These are phyloP conservation scores for Torulaspora delbrueckii DNA, from an alignment of 805 yeast species.

Conservation along the genomic window DNA sequence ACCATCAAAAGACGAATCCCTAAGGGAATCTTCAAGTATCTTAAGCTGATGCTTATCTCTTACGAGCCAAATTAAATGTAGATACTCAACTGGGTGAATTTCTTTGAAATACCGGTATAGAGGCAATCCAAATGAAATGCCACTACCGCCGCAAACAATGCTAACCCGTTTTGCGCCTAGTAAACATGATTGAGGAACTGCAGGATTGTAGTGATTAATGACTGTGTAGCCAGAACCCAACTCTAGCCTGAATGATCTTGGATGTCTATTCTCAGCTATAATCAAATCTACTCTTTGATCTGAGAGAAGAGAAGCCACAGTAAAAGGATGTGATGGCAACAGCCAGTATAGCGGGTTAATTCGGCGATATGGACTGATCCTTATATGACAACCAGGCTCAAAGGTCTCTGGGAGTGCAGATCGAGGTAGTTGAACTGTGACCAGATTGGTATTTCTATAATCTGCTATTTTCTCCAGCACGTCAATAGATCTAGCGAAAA, in stretches of 20 bases:
- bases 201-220: constrained; percentile 43
- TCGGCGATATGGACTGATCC: constrained; percentile 41
- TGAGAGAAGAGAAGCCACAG: constrained; percentile 46
- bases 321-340: constrained; percentile 63
- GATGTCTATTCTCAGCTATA: constrained; percentile 37
- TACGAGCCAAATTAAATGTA: constrained; percentile 53
- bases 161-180: constrained; percentile 46
- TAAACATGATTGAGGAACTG: constrained; percentile 41
- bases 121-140: constrained; percentile 60
- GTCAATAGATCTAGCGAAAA: constrained; percentile 13
- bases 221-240: constrained; percentile 37
- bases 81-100: constrained; percentile 18
- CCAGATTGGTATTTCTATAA: constrained; percentile 21
- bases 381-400: constrained; percentile 54
- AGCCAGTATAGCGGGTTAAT: constrained; percentile 43
- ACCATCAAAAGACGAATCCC: constrained; percentile 4
- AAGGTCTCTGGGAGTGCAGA: constrained; percentile 29
- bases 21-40: constrained; percentile 32
- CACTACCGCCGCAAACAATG: constrained; percentile 69
- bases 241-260: constrained; percentile 31
- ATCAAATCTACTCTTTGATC: constrained; percentile 43
- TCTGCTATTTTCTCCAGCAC: constrained; percentile 14
- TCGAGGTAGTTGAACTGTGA: constrained; percentile 26
- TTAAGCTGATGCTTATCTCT: constrained; percentile 44
- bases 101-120: constrained; percentile 38